A percentile compares a stretch with the other conserved stretches of the same genome.
These are phyloP conservation scores for Dillenia turbinata DNA, from an alignment of 164 flowering plant genomes.

Conservation along the genomic window DNA sequence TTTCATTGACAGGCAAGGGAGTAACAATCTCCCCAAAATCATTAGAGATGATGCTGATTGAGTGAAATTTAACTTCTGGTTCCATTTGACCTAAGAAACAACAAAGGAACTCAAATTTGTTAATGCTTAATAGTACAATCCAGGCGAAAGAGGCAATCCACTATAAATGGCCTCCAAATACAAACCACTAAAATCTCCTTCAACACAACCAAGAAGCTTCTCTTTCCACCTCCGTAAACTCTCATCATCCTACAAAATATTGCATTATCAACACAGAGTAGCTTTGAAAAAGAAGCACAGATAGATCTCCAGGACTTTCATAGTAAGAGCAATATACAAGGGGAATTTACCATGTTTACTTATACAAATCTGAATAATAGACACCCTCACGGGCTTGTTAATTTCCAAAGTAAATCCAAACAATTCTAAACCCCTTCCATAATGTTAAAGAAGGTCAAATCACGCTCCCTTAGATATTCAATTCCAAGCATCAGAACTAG, in stretches of 20 bases:
- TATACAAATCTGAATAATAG: no score
- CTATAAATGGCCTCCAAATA: neutral
- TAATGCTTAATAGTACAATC: neutral
- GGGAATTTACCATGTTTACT: no score
- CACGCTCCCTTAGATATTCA: neutral
- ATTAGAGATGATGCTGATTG: slow-evolving; percentile 57
- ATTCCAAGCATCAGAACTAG: neutral
- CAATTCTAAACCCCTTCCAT: neutral
- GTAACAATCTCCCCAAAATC: slow-evolving; percentile 43
- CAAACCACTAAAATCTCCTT: slow-evolving; percentile 53
- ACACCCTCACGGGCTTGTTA: no score
- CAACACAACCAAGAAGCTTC: slow-evolving; percentile 68
- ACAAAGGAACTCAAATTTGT: neutral
- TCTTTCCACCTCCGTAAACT: slow-evolving; percentile 89
- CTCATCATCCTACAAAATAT: slow-evolving; percentile 62
- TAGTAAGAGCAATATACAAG: no score
- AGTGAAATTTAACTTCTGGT: slow-evolving; percentile 68
- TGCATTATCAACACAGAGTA: neutral
- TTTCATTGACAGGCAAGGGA: slow-evolving; percentile 43
- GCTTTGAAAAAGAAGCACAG: neutral
- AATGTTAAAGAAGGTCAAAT: neutral
- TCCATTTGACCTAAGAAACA: slow-evolving; percentile 52
- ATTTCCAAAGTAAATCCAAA: no score
- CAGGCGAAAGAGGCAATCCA: neutral
- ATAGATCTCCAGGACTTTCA: neutral